Evolutionary conservation across 2,329 filamentous ascomycete species (phyloP).

Genomic region (Botrytis deweyae): DNA sequence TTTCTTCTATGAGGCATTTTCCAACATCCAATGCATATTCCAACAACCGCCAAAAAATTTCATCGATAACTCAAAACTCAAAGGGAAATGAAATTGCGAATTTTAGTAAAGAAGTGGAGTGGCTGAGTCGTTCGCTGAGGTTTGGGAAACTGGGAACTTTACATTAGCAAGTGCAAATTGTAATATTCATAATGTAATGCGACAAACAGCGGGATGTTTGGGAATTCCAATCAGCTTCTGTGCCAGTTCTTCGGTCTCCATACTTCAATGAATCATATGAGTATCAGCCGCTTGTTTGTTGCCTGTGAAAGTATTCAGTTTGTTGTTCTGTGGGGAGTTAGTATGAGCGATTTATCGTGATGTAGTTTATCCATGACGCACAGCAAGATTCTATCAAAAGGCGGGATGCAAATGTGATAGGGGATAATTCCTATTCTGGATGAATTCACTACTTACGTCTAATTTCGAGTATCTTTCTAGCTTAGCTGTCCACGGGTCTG

Average conservation of each 20-base stretch:
- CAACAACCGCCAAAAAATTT: neutral
- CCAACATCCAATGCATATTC: neutral
- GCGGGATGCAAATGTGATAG: neutral
- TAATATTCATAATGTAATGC: neutral
- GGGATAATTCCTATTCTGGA: neutral
- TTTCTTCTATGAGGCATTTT: slow-evolving; percentile 11
- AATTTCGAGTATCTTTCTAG: no score
- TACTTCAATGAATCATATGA: neutral
- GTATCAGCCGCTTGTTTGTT: neutral
- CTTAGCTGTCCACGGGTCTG: neutral
- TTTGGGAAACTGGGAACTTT: neutral
- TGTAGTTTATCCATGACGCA: neutral
- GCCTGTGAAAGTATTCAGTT: neutral
- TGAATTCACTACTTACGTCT: neutral
- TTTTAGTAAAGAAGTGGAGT: neutral
- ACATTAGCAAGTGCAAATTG: neutral
- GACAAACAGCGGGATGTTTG: neutral
- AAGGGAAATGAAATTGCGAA: neutral
- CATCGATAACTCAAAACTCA: neutral
- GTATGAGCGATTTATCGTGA: slow-evolving; percentile 1
- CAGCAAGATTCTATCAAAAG: neutral
- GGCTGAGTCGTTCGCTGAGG: neutral
- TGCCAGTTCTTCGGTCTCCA: neutral
- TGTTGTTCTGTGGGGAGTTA: neutral
- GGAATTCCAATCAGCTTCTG: neutral